A percentile compares a stretch with the other conserved stretches of the same genome.
Evolutionary conservation across 139 green algal genomes (phyloP).

Genomic region (Chlorokybus atmophyticus): DNA sequence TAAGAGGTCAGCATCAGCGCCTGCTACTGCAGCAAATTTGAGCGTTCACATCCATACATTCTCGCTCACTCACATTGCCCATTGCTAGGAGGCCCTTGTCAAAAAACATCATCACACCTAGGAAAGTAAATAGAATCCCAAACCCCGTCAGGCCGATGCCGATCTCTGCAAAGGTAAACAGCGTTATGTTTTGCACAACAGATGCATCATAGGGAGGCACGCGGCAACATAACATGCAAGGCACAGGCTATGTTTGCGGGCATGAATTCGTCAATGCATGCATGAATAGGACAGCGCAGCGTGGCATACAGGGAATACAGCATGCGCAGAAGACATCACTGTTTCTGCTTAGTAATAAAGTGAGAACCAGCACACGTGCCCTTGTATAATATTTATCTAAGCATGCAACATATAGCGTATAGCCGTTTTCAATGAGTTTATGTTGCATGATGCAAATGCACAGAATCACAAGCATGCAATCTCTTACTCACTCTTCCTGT

Average conservation of each 20-base stretch:
- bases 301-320: no score
- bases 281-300: no score
- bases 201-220: not conserved
- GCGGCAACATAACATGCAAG: no score
- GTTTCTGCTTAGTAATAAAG: no score
- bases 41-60: not conserved
- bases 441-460: no score
- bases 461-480: no score
- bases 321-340: no score
- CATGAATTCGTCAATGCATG: not conserved
- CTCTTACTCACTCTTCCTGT: no score
- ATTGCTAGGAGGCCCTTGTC: conserved; percentile 88
- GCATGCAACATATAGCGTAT: no score
- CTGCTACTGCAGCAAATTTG: not conserved
- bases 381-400: no score
- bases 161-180: conserved; percentile 96
- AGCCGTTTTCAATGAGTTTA: no score
- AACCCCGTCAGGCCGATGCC: conserved; percentile 86
- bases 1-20: not conserved
- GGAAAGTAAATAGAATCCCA: conserved; percentile 77
- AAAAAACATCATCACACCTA: conserved; percentile 93
- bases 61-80: conserved; percentile 65
- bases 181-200: not conserved
- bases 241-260: not conserved
- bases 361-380: no score